Evolutionary conservation across 2,329 filamentous ascomycete species (phyloP).

Genomic region (Fusarium sp.): DNA sequence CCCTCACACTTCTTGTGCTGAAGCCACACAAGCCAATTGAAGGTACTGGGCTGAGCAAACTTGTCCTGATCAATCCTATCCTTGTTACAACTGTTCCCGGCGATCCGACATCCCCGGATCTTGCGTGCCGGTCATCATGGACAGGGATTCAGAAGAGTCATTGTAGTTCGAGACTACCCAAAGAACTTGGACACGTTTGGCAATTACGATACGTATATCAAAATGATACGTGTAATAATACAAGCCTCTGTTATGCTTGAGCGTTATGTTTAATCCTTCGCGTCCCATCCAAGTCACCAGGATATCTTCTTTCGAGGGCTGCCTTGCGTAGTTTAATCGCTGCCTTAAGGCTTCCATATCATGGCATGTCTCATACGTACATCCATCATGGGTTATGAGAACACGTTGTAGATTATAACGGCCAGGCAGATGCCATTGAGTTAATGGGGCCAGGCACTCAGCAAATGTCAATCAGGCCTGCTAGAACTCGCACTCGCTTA

Average conservation of each 20-base stretch:
- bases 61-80: conserved; percentile 21
- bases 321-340: conserved; percentile 27
- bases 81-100: conserved; percentile 19
- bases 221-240: no score
- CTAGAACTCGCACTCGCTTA: background rate
- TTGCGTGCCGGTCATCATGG: conserved; percentile 33
- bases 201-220: background rate
- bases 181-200: conserved; percentile 2
- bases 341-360: conserved; percentile 39
- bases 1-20: background rate
- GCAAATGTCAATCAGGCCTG: conserved; percentile 28
- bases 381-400: conserved; percentile 6
- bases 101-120: conserved; percentile 33
- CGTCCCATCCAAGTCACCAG: conserved; percentile 7
- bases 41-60: background rate
- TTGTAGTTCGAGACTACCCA: conserved; percentile 15
- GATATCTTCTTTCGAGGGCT: conserved; percentile 19
- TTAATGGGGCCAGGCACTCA: background rate
- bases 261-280: conserved; percentile 23
- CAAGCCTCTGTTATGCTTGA: conserved; percentile 11
- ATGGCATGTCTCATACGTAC: conserved; percentile 16
- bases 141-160: conserved; percentile 33
- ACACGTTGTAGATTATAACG: conserved; percentile 20
- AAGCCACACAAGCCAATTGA: conserved; percentile 3
- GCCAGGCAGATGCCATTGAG: background rate